Base-by-base conservation (phyloP, 306 rosid genomes). In the Crataegus laevigata region DNA sequence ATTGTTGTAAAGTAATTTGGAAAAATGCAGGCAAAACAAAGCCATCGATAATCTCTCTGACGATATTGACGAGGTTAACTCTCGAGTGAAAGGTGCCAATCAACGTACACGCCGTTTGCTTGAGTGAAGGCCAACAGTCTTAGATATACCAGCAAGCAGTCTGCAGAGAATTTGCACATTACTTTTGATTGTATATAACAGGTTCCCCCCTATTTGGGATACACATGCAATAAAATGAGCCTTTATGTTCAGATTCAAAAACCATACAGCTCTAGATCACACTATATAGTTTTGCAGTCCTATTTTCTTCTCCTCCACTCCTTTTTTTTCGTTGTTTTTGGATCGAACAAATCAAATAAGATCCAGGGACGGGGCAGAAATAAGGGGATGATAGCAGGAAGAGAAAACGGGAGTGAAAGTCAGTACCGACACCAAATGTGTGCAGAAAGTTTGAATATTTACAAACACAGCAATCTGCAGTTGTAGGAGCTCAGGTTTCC, bases 61-160 rank as follows among this genome's bases (percentile, higher is more conserved):
- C 21, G 98, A 96, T 36, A 89, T 90, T 58, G 97, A 92, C 65
- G 93, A 89, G 78, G 68, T 96, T 55, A 96, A 90, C 68, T 62
- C 77, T 74, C 88, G 97, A 76, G 90, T 96, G 80, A 96, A 92
- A 84, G 96, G 96, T 6, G 90, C 98, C 3, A 96, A 89, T 79
- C 92, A 89, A 25, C 93, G 96, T 26, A 82, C 98, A 61, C 90
- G 97, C 63, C 84, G 71, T 22, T 79, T 96, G 80, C n/a, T 91
- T 22, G 87, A 66, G 83, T 85, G 77, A 88, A 55, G 50, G 6
- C 6, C 40, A 10, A 30, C 60, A 28, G 45, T 21, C 60, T 19
- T 26, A 11, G 2, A 47, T 42, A 47, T 47, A 47, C 54, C 15
- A 17, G 21, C 28, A 59, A 25, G 28, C 28, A 72, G 21, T 6